Conservation (phyloP, 495 filamentous ascomycete species). For the Hypoxylon lienhwacheense region DNA sequence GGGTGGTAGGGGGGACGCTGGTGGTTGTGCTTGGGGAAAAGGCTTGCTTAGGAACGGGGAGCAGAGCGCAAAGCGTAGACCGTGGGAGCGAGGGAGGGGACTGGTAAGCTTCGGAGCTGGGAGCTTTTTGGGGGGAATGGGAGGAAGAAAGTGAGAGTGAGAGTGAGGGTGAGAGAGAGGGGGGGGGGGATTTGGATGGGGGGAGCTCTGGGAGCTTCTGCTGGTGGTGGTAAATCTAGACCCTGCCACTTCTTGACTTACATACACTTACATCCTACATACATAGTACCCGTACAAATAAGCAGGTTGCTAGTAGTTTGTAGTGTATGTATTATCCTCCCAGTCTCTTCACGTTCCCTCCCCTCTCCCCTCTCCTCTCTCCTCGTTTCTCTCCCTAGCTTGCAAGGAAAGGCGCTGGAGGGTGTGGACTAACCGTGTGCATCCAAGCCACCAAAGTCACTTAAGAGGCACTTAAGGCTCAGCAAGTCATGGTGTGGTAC, state of each 20-base stretch:
- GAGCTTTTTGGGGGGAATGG: slow-evolving; percentile 31
- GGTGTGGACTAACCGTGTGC: slow-evolving; percentile 26
- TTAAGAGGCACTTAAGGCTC: slow-evolving; percentile 23
- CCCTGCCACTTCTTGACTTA: neutral
- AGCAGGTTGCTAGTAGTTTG: neutral
- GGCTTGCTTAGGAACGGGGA: slow-evolving; percentile 33
- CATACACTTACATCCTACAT: no score
- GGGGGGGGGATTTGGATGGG: slow-evolving; percentile 27
- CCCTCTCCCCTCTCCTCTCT: neutral
- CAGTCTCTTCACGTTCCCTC: neutral
- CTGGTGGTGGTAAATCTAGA: slow-evolving; percentile 19
- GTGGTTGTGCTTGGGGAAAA: slow-evolving; percentile 35
- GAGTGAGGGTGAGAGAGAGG: slow-evolving; percentile 20
- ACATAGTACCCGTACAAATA: no score
- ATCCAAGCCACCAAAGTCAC: slow-evolving; percentile 25
- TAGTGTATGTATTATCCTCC: neutral
- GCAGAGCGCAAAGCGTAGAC: slow-evolving; percentile 28
- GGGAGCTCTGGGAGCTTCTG: slow-evolving; percentile 38
- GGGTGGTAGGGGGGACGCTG: slow-evolving; percentile 43
- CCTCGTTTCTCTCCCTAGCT: slow-evolving; percentile 5
- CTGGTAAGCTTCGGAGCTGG: slow-evolving; percentile 35
- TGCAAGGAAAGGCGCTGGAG: slow-evolving; percentile 28
- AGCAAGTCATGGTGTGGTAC: slow-evolving; percentile 28
- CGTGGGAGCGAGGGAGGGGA: slow-evolving; percentile 33
- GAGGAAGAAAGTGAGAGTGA: slow-evolving; percentile 7